Evolutionary conservation across 202 grass and related monocot genomes (phyloP).

Genomic region (Zizania palustris): DNA sequence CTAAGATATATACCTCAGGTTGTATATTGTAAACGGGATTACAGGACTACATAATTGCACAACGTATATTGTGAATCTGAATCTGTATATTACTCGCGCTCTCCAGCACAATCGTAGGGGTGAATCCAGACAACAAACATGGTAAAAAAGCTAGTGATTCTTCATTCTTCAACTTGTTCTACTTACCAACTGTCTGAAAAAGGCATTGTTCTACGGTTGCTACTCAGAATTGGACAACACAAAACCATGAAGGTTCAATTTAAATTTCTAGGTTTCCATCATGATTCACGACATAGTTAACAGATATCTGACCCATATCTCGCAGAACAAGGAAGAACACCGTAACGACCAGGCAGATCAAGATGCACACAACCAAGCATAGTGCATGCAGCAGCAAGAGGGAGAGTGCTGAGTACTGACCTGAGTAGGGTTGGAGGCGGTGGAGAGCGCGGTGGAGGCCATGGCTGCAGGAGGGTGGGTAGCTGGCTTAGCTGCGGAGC

Average conservation of each 20-base stretch:
- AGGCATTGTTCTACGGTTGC: too few relatives aligned
- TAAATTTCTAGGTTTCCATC: not conserved
- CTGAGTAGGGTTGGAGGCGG: slow-evolving; percentile 74
- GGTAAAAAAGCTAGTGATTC: not conserved
- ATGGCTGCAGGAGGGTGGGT: slow-evolving; percentile 60
- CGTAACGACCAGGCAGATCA: not conserved
- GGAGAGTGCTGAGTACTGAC: slow-evolving; percentile 17
- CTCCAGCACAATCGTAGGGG: not conserved
- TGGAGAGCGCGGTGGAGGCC: slow-evolving; percentile 93
- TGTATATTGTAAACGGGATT: too few relatives aligned
- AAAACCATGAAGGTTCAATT: not conserved
- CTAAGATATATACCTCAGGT: too few relatives aligned
- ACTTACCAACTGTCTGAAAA: too few relatives aligned
- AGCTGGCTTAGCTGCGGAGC: not conserved
- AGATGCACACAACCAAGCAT: not conserved
- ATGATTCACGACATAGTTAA: not conserved
- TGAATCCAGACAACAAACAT: not conserved
- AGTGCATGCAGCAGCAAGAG: not conserved
- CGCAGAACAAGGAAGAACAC: not conserved
- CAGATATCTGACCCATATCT: not conserved
- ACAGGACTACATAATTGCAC: too few relatives aligned
- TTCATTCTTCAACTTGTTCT: too few relatives aligned
- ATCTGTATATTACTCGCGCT: not conserved
- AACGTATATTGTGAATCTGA: not conserved
- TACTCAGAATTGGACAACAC: not conserved